Percentiles rank a stretch among this genome's conserved stretches.
Conservation (phyloP, 148 eudicot genomes). For the Dysphania ambrosioides region DNA sequence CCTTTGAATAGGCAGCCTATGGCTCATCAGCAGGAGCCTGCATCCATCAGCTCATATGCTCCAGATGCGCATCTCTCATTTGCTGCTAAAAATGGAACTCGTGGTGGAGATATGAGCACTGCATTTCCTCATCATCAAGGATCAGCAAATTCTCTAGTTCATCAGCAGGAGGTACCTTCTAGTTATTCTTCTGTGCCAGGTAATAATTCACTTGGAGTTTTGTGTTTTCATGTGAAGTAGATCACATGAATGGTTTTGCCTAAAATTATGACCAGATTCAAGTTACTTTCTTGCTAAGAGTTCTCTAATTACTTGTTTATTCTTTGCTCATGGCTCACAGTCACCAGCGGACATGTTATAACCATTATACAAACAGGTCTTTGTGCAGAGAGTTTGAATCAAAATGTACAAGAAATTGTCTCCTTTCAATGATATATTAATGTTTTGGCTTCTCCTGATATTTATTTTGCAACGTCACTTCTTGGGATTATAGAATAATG, state of each 20-base stretch:
- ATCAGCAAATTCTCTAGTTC: slow-evolving; percentile 52
- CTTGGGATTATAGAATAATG: neutral
- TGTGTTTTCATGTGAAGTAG: slow-evolving; percentile 45
- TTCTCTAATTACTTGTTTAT: slow-evolving; percentile 9
- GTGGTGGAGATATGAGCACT: slow-evolving; percentile 42
- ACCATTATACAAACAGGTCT: neutral
- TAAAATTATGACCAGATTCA: neutral
- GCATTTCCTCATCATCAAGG: slow-evolving; percentile 51
- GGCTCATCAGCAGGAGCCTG: slow-evolving; percentile 50
- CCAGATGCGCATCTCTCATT: slow-evolving; percentile 49
- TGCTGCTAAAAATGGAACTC: slow-evolving; percentile 48
- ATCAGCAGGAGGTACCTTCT: slow-evolving; percentile 99
- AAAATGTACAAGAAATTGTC: neutral
- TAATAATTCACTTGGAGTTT: slow-evolving; percentile 57
- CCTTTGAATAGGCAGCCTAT: slow-evolving; percentile 36
- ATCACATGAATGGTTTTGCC: slow-evolving; percentile 24
- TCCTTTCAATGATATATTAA: neutral
- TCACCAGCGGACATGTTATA: slow-evolving; percentile 7
- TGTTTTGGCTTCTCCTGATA: slow-evolving; percentile 6
- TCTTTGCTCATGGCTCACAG: neutral
- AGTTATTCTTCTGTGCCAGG: slow-evolving; percentile 99
- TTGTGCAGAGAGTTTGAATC: slow-evolving; percentile 1
- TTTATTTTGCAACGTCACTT: neutral
- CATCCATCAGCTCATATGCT: slow-evolving; percentile 51
- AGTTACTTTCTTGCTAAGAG: slow-evolving; percentile 2